phyloP scores from a whole-genome alignment of 176 grass and related monocot genomes.

The Avena eriantha region DNA sequence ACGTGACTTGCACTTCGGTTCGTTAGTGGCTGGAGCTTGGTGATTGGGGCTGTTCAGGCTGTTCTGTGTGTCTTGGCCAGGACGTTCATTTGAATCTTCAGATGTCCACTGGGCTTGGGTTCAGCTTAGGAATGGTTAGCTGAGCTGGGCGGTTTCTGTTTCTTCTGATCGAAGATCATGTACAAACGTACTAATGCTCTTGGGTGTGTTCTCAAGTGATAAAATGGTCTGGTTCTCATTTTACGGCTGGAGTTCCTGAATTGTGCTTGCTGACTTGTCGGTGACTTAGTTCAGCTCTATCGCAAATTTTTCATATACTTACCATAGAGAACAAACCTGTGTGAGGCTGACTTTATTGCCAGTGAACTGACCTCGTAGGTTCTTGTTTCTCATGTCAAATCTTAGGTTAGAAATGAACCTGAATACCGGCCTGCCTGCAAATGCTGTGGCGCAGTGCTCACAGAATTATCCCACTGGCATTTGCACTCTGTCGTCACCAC shows the following conservation, averaged over 20 bases:
- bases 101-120: neutral
- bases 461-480: neutral
- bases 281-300: neutral
- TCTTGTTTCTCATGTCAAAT: neutral
- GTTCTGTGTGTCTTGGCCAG: neutral
- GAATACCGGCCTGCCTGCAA: neutral
- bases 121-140: neutral
- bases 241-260: neutral
- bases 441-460: neutral
- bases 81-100: neutral
- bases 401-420: neutral
- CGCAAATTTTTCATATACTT: neutral
- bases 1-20: constrained; percentile 21
- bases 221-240: neutral
- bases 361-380: neutral
- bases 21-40: neutral
- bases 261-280: neutral
- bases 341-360: neutral
- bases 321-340: neutral
- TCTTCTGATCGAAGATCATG: neutral
- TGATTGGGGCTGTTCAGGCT: neutral
- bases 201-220: neutral
- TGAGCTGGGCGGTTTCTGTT: neutral
- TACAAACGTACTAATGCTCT: neutral
- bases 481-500: neutral